A percentile compares a stretch with the other conserved stretches of the same genome.
Evolutionary conservation across 2,329 filamentous ascomycete species (phyloP).

Genomic region (Whalleya microplaca): DNA sequence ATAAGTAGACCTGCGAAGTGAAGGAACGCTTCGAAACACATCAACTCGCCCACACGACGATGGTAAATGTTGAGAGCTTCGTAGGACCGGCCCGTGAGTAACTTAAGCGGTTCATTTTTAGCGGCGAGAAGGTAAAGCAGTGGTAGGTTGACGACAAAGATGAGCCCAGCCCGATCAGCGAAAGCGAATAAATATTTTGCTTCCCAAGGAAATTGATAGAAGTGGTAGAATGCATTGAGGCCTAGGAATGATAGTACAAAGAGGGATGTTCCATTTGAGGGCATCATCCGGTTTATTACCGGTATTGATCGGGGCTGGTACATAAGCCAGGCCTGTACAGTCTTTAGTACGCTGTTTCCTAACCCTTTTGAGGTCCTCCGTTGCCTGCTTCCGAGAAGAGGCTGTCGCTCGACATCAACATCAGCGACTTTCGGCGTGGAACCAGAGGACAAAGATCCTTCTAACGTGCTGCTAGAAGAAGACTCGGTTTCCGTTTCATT

Average conservation of each 20-base stretch:
- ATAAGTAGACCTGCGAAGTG: conserved; percentile 59
- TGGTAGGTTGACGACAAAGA: conserved; percentile 54
- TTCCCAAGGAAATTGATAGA: conserved; percentile 54
- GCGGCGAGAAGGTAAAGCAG: conserved; percentile 65
- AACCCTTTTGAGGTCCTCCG: neutral
- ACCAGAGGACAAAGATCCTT: conserved; percentile 32
- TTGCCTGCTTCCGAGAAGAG: conserved; percentile 32
- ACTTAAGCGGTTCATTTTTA: conserved; percentile 67
- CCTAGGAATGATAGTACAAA: conserved; percentile 54
- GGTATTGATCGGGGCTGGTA: conserved; percentile 63
- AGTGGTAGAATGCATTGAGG: conserved; percentile 61
- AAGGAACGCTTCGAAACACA: conserved; percentile 62
- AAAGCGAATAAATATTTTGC: conserved; percentile 59
- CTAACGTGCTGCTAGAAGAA: conserved; percentile 41
- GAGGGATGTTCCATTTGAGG: conserved; percentile 59
- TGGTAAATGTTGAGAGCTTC: conserved; percentile 69
- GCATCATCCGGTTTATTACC: conserved; percentile 59
- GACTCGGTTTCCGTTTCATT: conserved; percentile 28
- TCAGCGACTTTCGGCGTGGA: conserved; percentile 27
- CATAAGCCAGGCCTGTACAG: conserved; percentile 43
- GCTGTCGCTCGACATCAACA: conserved; percentile 41
- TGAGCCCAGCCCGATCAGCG: conserved; percentile 58
- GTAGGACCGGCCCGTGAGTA: conserved; percentile 66
- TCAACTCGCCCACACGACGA: conserved; percentile 62
- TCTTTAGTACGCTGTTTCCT: conserved; percentile 2